Evolutionary conservation across 2,329 filamentous ascomycete genomes (phyloP), one percentile per base, ranked within the genome.

Genomic region (Amylocarpus encephaloides): DNA sequence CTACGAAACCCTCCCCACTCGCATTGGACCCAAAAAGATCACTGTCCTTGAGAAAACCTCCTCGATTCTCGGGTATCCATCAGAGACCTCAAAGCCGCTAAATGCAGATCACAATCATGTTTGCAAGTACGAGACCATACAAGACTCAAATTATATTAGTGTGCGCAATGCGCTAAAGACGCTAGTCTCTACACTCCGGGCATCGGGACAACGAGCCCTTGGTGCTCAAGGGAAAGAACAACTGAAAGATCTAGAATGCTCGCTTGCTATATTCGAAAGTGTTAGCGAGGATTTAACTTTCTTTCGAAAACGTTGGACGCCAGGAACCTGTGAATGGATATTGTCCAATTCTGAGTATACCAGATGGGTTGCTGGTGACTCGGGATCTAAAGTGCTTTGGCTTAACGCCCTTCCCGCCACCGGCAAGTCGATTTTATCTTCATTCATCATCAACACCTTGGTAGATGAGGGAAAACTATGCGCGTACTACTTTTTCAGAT

Each of bases 1-100:
- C 53, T 75, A 73, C 53, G 73, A 76, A 54, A 74, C 70, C 0
- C 56, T 66, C 16, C 60, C 60, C 13, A 61, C 63, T 4, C 51
- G 54, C 22, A 51, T 65, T 40, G 65, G 60, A 34, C 33, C 34
- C 3, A 29, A 2, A 9, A 36, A 48, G 12, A 34, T 32, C 13
- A 54, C 67, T 30, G 50, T 65, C 19, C 55, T 68, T 5, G 61
- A 62, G 2, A 62, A 59, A 40, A 52, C 62, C 12, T 61, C 62
- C 1, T 59, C 64, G 2, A 53, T 63, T 2, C 45, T 67, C 13
- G 65, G 64, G 1, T 66, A 64, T 51, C 54, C 51, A 0, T 51
- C 50, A 9, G 66, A 68, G 44, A 62, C 49, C 0, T 51, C 51
- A 0, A 34, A 48, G 6, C 57, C 59, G 1, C 51, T 67, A 1